These are phyloP conservation scores for Anisodus acutangulus DNA, from an alignment of 257 asterid genomes.

Conservation along the genomic window DNA sequence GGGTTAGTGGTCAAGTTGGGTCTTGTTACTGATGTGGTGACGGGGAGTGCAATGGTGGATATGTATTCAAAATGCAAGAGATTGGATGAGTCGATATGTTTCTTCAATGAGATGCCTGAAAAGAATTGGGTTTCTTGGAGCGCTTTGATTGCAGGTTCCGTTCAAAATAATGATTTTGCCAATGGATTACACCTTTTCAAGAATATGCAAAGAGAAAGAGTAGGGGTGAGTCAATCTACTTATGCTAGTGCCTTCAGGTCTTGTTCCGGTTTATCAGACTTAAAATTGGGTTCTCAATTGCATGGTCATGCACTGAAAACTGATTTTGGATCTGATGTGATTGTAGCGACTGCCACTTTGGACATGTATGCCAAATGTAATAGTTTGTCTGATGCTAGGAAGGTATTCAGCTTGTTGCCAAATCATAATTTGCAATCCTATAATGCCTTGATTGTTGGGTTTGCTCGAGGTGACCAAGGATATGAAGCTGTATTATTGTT, in stretches of 20 bases:
- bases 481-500: conserved; percentile 64
- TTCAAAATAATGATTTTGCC: conserved; percentile 59
- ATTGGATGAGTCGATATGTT: conserved; percentile 51
- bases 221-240: conserved; percentile 76
- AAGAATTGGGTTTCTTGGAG: conserved; percentile 92
- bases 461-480: conserved; percentile 70
- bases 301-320: conserved; percentile 78
- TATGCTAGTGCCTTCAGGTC: conserved; percentile 84
- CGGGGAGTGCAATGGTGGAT: conserved; percentile 73
- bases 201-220: conserved; percentile 71
- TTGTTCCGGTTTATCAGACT: conserved; percentile 64
- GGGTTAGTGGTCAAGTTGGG: conserved; percentile 63
- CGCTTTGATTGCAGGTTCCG: conserved; percentile 74
- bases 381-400: conserved; percentile 55
- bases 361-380: conserved; percentile 87
- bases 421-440: conserved; percentile 68
- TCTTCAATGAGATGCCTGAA: conserved; percentile 62
- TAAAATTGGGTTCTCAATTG: conserved; percentile 66
- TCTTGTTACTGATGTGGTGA: conserved; percentile 62
- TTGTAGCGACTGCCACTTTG: conserved; percentile 81
- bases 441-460: conserved; percentile 79
- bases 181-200: conserved; percentile 64
- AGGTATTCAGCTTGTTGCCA: conserved; percentile 62
- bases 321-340: conserved; percentile 60
- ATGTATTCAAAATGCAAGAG: conserved; percentile 92